Base-by-base conservation (phyloP, 345 rosid genomes). In the Cardiospermum halicacabum region DNA sequence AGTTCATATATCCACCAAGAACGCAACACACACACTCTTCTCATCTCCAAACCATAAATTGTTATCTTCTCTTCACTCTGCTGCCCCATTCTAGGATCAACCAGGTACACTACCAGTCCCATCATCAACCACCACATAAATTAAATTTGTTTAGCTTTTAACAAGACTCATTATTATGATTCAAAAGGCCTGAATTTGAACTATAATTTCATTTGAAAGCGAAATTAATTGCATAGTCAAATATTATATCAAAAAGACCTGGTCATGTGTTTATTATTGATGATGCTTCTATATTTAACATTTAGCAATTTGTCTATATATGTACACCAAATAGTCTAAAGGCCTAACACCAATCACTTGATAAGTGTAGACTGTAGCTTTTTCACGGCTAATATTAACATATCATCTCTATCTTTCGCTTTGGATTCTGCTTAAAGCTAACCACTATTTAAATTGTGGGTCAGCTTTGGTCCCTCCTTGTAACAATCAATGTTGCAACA, bases 381-480 rank as follows among this genome's bases (percentile, higher is more conserved):
- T 49, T 43, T 27, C 53, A 59, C 59, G 63, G 62, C 70, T 19
- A 56, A 43, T 39, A 28, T n/a, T n/a, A n/a, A n/a, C n/a, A 32
- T 65, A 61, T 22, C 61, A 18, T 31, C 51, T 60, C 47, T 37
- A 49, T 24, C 26, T 34, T 30, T 36, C 40, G 84, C 82, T 77
- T 77, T 49, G 82, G 80, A 77, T 81, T 72, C 74, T 64, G 31
- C 6, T 62, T 32, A 58, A 66, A 68, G 68, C 67, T 53, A 27
- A 32, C 16, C 67, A 66, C 36, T 67, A 49, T 19, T 22, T 11
- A 47, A 6, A 28, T n/a, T 18, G 65, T 59, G 34, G 74, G 60
- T 53, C 68, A 15, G 50, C 16, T 40, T 50, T 15, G 63, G 75
- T 43, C 67, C 65, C 49, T 64, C 64, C 45, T 12, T 26, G 62